Conservation (phyloP, 352 stramenopile genomes). For the Phytophthora pinifolia region DNA sequence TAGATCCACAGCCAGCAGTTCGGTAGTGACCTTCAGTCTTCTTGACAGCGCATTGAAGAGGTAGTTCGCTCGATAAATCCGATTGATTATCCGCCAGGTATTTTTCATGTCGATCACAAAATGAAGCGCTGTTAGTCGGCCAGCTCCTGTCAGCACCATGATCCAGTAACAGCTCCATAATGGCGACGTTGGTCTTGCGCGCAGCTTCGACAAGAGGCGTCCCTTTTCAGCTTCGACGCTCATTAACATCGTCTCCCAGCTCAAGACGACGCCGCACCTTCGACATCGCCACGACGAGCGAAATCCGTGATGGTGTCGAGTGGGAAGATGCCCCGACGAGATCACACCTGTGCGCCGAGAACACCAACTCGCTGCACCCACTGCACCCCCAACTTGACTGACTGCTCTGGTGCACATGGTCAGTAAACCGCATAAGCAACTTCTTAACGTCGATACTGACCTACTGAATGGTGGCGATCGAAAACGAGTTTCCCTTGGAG, state of each 20-base stretch:
- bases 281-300: constrained; percentile 8
- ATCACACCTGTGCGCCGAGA: no score
- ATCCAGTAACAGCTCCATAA: constrained; percentile 21
- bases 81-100: no score
- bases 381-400: no score
- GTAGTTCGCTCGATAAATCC: constrained; percentile 13
- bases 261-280: constrained; percentile 18
- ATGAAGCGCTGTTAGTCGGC: constrained; percentile 8
- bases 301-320: constrained; percentile 13
- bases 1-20: constrained; percentile 10
- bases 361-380: no score
- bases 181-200: neutral
- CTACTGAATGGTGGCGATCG: no score
- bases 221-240: constrained; percentile 5
- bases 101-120: no score
- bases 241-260: constrained; percentile 19
- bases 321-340: constrained; percentile 10
- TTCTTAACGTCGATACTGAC: no score
- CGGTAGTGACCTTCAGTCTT: constrained; percentile 5
- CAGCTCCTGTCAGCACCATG: constrained; percentile 9
- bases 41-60: constrained; percentile 15
- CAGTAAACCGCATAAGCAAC: no score
- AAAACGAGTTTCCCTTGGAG: no score
- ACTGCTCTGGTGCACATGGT: no score
- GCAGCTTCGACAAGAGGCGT: constrained; percentile 18